Evolutionary conservation across 2,329 filamentous ascomycete genomes (phyloP), one percentile per base, ranked within the genome.

Genomic region (Thermoascus crustaceus): DNA sequence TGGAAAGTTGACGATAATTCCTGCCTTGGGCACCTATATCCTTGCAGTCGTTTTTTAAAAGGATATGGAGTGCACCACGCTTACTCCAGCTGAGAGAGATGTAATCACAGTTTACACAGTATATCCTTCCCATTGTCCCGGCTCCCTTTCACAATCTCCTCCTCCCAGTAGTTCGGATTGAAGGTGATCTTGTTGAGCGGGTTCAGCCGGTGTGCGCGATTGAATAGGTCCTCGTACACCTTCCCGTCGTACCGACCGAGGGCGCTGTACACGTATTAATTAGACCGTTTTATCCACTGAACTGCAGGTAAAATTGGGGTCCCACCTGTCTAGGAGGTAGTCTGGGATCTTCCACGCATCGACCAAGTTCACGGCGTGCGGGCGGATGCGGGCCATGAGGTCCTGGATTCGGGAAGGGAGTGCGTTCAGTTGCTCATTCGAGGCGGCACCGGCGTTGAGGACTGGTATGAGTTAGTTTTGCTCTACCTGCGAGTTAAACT

Each of bases 271-370:
- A 43, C 18, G 18, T 30, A 22, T 24, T 24, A 24, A 11, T 24
- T 24, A 24, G 4, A 9, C 22, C 7, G 22, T 24, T 7, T 10
- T 24, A 9, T 11, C 6, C 4, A 24, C 22, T 24, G 11, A 7
- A 4, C 9, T 7, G 3, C 22, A n/a, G n/a, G n/a, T 7, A 24
- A 24, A 24, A 9, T 4, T 17, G 6, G 11, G 13, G 21, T 34
- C 35, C 17, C 41, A 57, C 54, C 54, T 57, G 35, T 73, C 64
- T 0, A 73, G 57, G 33, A 73, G 42, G 42, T 64, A 75, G 46
- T 73, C 71, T 1, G 71, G 71, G 22, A 73, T 63, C 34, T 60
- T 62, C 70, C 70, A 75, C 1, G 66, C 55, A 46, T 73, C 70
- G 5, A 74, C 69, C 6, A 74, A 45, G 14, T 61, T 60, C 2